Base-by-base conservation (phyloP, 441 rosid species). In the Pelargonium cotyledonis region DNA sequence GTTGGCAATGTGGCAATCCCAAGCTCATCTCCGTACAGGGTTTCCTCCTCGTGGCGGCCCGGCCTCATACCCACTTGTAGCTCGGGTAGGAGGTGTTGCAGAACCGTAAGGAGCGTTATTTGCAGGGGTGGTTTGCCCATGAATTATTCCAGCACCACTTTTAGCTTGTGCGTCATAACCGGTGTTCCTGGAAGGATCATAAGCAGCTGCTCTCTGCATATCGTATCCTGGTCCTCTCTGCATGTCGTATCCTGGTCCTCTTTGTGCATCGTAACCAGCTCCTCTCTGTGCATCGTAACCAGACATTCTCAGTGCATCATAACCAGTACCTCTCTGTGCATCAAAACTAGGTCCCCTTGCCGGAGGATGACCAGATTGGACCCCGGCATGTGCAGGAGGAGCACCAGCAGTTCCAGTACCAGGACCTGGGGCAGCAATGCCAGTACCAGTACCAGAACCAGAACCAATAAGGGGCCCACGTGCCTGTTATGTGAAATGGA, bases 331-430 rank as follows among this genome's bases (percentile, higher is more conserved):
- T 72, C 84, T 75, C 46, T 75, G 80, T 8, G 79, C 44, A 40
- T 86, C 85, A 65, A 79, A 80, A 14, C 79, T 66, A 9, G 80
- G 80, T 35, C 70, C 82, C 75, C 89, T 82, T 75, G 81, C 51
- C 70, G 89, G 81, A 63, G 72, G 82, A 26, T 80, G 70, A n/a
- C 86, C 85, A 68, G 86, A 70, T 63, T 87, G 99, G 81, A 80
- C 70, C 76, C 83, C 90, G 57, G 69, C 79, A 65, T 83, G 76
- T 18, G 79, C 65, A 18, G 84, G 71, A 40, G 75, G 49, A 21
- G 73, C 73, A 2, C 67, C 76, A 55, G 70, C 71, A 40, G 80
- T 46, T 75, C 74, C 79, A 44, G 84, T 73, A 78, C 76, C 80
- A 63, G 57, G n/a, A 49, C 57, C 57, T 46, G 53, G 53, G 1